Base-by-base conservation (phyloP, 2,329 filamentous ascomycete genomes). In the Paraphoma sp. region DNA sequence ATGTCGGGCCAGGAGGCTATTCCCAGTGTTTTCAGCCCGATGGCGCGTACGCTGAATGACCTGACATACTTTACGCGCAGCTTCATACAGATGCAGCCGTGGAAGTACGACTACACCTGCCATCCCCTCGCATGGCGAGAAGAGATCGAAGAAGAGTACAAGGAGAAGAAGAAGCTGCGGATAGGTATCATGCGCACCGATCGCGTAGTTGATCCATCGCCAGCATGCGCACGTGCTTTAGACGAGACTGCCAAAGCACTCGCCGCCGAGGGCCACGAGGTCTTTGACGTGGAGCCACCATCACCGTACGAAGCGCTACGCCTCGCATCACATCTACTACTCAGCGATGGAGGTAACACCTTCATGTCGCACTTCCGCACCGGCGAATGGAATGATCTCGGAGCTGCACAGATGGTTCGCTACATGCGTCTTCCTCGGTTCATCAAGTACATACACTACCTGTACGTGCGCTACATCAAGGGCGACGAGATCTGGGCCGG, bases 1-100 rank as follows among this genome's bases (percentile, higher is more conserved):
- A 97, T 97, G 92, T 87, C 91, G 0, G 94, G 94, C 0, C 93
- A 97, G 73, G 94, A 97, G 72, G 93, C 93, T 0, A 87, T 97
- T 31, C 88, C 92, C 0, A 91, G 89, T 61, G 92, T 97, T 17
- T 97, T 93, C 78, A 94, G 91, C 55, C 93, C 93, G 5, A 97
- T 98, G 94, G 87, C 93, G 2, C 85, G 93, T 51, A 97, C 93
- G 0, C 78, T 97, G 56, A 85, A 88, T 60, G 93, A 97, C 71
- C 79, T 97, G 58, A 84, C 84, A 1, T 97, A 96, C 78, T 97
- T 97, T 75, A 91, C 91, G 3, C 87, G 87, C 50, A 85, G 87
- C 7, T 80, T 97, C 52, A 85, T 97, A 53, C 80, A 86, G 48
- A 94, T 95, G 87, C 82, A 91, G 76, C 92, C 93, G 0, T 97